Conservation (phyloP, 169 alveolate species). For the Besnoitia besnoiti region DNA sequence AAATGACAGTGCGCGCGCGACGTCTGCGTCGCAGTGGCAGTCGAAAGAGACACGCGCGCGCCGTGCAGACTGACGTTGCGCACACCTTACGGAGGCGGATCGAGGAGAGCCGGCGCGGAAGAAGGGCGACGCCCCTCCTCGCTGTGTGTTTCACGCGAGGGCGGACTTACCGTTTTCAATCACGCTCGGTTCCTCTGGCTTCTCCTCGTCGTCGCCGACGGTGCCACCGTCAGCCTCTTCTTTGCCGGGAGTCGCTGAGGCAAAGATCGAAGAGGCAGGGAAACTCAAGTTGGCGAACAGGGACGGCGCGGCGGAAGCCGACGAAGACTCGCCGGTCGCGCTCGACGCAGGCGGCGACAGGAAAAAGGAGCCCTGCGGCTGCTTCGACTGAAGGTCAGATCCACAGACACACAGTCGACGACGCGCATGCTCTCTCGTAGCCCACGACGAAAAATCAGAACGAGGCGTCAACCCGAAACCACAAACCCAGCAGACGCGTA, state of each 20-base stretch:
- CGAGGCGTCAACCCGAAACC: too few species aligned
- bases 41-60: too few species aligned
- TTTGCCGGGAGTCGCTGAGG: background rate
- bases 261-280: background rate
- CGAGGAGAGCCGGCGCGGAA: too few species aligned
- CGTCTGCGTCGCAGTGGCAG: too few species aligned
- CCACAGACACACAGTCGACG: background rate
- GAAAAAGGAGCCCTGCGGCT: slow-evolving; percentile 8
- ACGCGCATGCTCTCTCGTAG: background rate
- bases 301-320: background rate
- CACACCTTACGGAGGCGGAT: too few species aligned
- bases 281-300: background rate
- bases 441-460: too few species aligned
- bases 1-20: background rate
- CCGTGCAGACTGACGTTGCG: too few species aligned
- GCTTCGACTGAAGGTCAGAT: background rate
- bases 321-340: background rate
- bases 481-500: background rate
- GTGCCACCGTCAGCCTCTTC: background rate
- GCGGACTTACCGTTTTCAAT: slow-evolving; percentile 28
- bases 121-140: too few species aligned
- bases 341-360: background rate
- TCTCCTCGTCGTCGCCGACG: background rate
- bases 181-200: slow-evolving; percentile 29
- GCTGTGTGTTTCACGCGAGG: too few species aligned